phyloP scores from a whole-genome alignment of 805 yeast species.

The Groenewaldozyma salmanticensis region DNA sequence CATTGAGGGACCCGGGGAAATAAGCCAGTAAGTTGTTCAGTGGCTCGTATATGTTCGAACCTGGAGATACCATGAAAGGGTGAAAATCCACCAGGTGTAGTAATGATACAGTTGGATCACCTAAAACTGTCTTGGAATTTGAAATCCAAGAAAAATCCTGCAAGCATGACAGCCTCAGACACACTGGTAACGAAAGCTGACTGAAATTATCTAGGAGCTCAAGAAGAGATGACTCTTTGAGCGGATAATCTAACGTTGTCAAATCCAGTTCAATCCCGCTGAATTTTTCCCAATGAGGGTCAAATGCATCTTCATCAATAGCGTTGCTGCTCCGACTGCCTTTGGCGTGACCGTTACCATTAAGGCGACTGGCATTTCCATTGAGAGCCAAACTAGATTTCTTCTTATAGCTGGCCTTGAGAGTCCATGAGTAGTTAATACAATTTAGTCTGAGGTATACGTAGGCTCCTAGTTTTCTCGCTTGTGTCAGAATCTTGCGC shows the following conservation, averaged over 20 bases:
- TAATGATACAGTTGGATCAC: not conserved
- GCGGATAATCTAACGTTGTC: not conserved
- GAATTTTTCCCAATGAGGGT: not conserved
- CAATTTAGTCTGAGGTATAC: too few species aligned
- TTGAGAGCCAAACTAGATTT: not conserved
- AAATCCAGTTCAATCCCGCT: constrained; percentile 6
- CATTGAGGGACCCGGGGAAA: not conserved
- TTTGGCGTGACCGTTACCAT: too few species aligned
- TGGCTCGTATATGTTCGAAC: constrained; percentile 2
- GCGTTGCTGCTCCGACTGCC: too few species aligned
- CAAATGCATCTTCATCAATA: too few species aligned
- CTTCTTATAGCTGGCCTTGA: not conserved
- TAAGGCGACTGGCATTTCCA: constrained; percentile 1
- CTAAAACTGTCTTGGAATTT: not conserved
- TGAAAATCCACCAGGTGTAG: constrained; percentile 6
- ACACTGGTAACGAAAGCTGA: too few species aligned
- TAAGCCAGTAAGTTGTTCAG: not conserved
- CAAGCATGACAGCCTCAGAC: not conserved
- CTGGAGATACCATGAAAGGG: constrained; percentile 5
- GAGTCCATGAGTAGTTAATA: too few species aligned
- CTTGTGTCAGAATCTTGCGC: too few species aligned
- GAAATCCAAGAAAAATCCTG: not conserved
- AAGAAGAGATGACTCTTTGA: not conserved
- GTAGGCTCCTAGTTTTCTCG: too few species aligned
- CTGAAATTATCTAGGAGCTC: not conserved